Evolutionary conservation across 306 rosid genomes (phyloP), one percentile per base, ranked within the genome.

Genomic region (Cucurbita moschata): DNA sequence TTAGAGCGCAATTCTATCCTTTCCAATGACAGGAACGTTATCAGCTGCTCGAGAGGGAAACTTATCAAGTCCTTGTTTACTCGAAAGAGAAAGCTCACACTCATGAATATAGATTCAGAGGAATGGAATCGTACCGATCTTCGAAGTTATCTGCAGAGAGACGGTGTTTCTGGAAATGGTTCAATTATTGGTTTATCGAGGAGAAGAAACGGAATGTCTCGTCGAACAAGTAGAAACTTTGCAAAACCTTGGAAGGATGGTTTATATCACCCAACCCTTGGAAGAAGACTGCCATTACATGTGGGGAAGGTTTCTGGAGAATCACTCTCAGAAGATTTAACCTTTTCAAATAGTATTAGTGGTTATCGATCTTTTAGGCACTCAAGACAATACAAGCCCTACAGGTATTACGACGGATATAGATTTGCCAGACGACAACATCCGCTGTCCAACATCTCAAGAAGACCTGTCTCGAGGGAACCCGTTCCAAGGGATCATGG

Each of bases 71-170:
- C 90, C 71, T 52, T 87, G 16, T 78, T 83, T 72, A 74, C 93
- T 81, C 60, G 73, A 75, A 85, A 85, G 82, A 85, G 88, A 81
- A 73, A 83, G 63, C 69, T 75, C 21, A 76, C 81, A 73, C 87
- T 84, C 10, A 42, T 76, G 61, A 86, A 87, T 64, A 71, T 78
- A 77, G 61, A 73, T 65, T 82, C 59, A 39, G 75, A 73, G 74
- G 89, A 80, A 70, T 38, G 75, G 61, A 71, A 77, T n/a, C n/a
- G 37, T 50, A 71, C 75, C 40, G 97, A 89, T 85, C 87, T 87
- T 8, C 81, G 98, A 51, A 75, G 89, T 53, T 82, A 80, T 82
- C 86, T 94, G 72, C 83, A 82, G 58, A 90, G 90, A 70, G 87
- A 87, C 6, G 81, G 83, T 72, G 79, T 82, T 79, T 46, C 51